A percentile compares a stretch with the other conserved stretches of the same genome.
These are phyloP conservation scores for Nakaseomyces uthaithaninus DNA, from an alignment of 1,139 yeast genomes.

Conservation along the genomic window DNA sequence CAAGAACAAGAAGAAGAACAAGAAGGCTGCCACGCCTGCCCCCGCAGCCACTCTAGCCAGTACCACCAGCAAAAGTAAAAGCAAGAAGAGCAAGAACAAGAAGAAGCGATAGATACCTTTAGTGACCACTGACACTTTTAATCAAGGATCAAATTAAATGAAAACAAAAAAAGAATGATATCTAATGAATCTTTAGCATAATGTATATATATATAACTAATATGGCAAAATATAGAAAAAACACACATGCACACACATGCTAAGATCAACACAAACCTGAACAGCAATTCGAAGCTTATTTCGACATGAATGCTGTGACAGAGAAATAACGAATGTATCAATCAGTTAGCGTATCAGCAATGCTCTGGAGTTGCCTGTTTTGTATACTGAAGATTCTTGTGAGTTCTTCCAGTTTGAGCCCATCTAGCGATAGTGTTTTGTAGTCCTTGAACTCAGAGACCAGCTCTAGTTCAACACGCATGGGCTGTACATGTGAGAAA, in stretches of 20 bases:
- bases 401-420: slow-evolving; percentile 1
- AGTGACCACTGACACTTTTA: too few species aligned
- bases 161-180: neutral
- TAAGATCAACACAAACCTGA: too few species aligned
- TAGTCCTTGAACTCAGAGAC: slow-evolving; percentile 7
- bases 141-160: too few species aligned
- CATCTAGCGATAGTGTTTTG: neutral
- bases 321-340: neutral
- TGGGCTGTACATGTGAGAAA: neutral
- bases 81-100: slow-evolving; percentile 19
- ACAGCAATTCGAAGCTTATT: too few species aligned
- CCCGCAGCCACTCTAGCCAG: slow-evolving; percentile 1
- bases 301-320: too few species aligned
- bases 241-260: too few species aligned
- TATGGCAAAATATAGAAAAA: too few species aligned
- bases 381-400: slow-evolving; percentile 5
- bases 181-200: neutral
- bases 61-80: slow-evolving; percentile 14
- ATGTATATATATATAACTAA: neutral
- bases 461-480: slow-evolving; percentile 6
- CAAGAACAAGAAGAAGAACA: slow-evolving; percentile 15
- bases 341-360: neutral
- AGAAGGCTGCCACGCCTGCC: slow-evolving; percentile 10
- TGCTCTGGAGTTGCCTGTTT: slow-evolving; percentile 1
- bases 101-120: slow-evolving; percentile 22